Evolutionary conservation across 2,329 filamentous ascomycete genomes (phyloP).

Genomic region (Penicillium griseofulvum): DNA sequence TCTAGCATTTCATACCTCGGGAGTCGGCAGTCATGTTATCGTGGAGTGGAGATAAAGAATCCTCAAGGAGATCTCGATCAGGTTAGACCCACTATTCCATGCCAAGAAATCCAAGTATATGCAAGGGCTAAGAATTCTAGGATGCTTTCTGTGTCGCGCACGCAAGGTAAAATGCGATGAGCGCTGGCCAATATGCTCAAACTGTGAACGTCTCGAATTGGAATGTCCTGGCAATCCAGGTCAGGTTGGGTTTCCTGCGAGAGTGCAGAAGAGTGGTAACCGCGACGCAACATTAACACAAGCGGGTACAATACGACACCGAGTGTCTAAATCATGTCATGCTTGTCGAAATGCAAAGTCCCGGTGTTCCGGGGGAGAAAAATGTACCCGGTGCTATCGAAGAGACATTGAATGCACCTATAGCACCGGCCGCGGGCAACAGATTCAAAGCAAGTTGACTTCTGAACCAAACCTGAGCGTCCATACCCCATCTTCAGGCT

Average conservation of each 20-base stretch:
- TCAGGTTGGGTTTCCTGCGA: neutral
- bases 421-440: neutral
- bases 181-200: slow-evolving; percentile 14
- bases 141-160: slow-evolving; percentile 17
- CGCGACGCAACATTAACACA: slow-evolving; percentile 14
- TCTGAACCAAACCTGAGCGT: neutral
- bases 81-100: slow-evolving; percentile 5
- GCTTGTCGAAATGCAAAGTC: slow-evolving; percentile 19
- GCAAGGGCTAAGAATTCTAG: slow-evolving; percentile 4
- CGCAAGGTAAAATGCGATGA: slow-evolving; percentile 20
- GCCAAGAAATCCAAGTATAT: neutral
- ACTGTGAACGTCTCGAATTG: slow-evolving; percentile 15
- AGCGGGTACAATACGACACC: slow-evolving; percentile 18
- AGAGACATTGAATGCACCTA: slow-evolving; percentile 18
- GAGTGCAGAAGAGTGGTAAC: neutral
- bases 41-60: slow-evolving; percentile 9
- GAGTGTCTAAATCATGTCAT: slow-evolving; percentile 19
- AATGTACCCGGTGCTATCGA: slow-evolving; percentile 13
- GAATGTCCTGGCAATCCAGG: slow-evolving; percentile 15
- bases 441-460: neutral
- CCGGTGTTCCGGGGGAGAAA: slow-evolving; percentile 15
- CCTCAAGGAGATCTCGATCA: slow-evolving; percentile 15
- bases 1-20: neutral
- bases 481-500: neutral
- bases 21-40: slow-evolving; percentile 10